These are phyloP conservation scores for Vigna reflexopilosa DNA, from an alignment of 306 rosid species.

Conservation along the genomic window DNA sequence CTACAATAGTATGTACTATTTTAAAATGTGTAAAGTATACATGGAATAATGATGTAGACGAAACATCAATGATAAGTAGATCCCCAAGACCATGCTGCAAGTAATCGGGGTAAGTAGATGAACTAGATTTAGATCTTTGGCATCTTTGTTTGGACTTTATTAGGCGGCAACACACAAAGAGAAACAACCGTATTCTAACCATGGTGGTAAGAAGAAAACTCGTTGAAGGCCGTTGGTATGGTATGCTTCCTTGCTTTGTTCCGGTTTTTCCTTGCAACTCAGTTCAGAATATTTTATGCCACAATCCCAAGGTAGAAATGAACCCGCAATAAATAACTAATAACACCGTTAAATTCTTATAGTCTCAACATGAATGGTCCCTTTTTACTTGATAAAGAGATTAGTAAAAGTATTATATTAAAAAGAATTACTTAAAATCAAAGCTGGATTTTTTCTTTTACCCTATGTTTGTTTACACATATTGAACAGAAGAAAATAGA, in stretches of 20 bases:
- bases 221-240: constrained; percentile 33
- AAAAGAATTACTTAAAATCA: too few relatives aligned
- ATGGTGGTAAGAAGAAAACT: constrained; percentile 34
- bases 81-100: not conserved
- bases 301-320: constrained; percentile 27
- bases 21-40: not conserved
- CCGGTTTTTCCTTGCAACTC: constrained; percentile 51
- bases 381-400: too few relatives aligned
- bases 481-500: too few relatives aligned
- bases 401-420: too few relatives aligned
- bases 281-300: constrained; percentile 46
- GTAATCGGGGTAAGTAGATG: not conserved
- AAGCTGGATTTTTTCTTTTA: too few relatives aligned
- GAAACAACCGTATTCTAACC: constrained; percentile 19
- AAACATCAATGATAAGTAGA: not conserved
- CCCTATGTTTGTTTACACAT: too few relatives aligned
- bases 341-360: too few relatives aligned
- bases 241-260: constrained; percentile 51
- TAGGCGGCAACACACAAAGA: constrained; percentile 13
- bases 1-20: not conserved
- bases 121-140: constrained; percentile 8
- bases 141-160: not conserved
- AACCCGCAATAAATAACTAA: not conserved
- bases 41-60: not conserved
- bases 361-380: too few relatives aligned